Evolutionary conservation across 352 stramenopile species (phyloP).

Genomic region (Phytopythium montanum): DNA sequence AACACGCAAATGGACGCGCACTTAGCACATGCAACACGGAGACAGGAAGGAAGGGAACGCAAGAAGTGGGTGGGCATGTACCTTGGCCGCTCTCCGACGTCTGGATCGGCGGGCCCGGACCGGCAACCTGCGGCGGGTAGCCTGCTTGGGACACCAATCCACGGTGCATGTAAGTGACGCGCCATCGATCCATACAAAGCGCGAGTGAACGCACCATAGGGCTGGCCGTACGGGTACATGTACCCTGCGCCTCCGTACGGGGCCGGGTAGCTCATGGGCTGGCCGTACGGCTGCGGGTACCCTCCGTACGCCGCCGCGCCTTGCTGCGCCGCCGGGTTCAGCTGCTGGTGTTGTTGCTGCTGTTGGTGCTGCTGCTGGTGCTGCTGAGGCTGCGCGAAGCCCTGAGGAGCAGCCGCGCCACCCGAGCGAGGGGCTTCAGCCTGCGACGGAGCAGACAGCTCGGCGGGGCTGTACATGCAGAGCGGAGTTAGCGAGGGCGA

Average conservation of each 20-base stretch:
- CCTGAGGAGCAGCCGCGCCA: slow-evolving; percentile 3
- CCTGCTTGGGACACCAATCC: slow-evolving; percentile 25
- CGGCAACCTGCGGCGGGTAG: slow-evolving; percentile 80
- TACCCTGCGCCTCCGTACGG: slow-evolving; percentile 71
- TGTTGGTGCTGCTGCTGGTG: slow-evolving; percentile 20
- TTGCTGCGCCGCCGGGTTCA: slow-evolving; percentile 42
- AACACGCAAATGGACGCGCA: slow-evolving; percentile 13
- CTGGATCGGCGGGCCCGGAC: slow-evolving; percentile 83
- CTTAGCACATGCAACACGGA: slow-evolving; percentile 14
- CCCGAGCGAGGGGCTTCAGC: slow-evolving; percentile 31
- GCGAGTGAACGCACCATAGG: slow-evolving; percentile 76
- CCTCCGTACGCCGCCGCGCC: slow-evolving; percentile 50
- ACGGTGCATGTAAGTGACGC: background rate
- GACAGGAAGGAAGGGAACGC: slow-evolving; percentile 8
- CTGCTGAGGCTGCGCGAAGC: slow-evolving; percentile 15
- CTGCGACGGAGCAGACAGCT: slow-evolving; percentile 38
- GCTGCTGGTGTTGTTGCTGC: slow-evolving; percentile 14
- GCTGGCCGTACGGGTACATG: slow-evolving; percentile 85
- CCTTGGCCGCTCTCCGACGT: slow-evolving; percentile 87
- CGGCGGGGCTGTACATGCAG: slow-evolving; percentile 33
- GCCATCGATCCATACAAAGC: no score
- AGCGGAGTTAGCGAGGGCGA: background rate
- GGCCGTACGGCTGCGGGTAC: slow-evolving; percentile 73
- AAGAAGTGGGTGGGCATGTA: slow-evolving; percentile 26
- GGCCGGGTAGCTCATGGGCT: slow-evolving; percentile 73